Percentiles rank a stretch among this genome's conserved stretches.
Evolutionary conservation across 495 filamentous ascomycete genomes (phyloP).

Genomic region (Oleoguttula mirabilis): DNA sequence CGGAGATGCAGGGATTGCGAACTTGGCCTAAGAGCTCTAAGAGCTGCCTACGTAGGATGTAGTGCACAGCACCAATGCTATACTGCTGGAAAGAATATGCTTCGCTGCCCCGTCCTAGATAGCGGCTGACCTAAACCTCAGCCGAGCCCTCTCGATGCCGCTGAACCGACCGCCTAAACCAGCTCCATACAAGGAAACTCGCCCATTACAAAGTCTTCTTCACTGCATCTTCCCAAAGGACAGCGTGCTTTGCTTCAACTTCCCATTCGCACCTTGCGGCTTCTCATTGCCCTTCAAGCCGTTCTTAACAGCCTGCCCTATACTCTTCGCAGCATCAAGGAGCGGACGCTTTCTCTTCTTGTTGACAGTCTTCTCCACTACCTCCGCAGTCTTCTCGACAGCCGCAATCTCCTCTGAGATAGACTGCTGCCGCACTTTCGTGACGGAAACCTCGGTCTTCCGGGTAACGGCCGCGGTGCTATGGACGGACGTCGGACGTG

Average conservation of each 20-base stretch:
- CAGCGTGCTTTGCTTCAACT: slow-evolving; percentile 18
- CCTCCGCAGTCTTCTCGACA: background rate
- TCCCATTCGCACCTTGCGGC: background rate
- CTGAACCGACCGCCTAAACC: too few species aligned
- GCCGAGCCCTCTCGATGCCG: too few species aligned
- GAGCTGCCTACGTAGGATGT: too few species aligned
- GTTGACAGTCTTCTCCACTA: background rate
- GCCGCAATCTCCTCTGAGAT: background rate
- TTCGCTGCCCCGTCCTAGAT: too few species aligned
- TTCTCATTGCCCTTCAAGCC: slow-evolving; percentile 2
- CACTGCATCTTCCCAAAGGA: slow-evolving; percentile 10
- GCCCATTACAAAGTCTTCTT: too few species aligned
- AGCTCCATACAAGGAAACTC: too few species aligned
- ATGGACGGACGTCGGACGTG: slow-evolving; percentile 1
- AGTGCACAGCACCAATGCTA: too few species aligned
- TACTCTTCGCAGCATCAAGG: slow-evolving; percentile 8
- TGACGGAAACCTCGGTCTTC: slow-evolving; percentile 10
- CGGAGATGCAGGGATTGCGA: too few species aligned
- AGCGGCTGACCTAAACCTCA: too few species aligned
- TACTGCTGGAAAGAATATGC: too few species aligned
- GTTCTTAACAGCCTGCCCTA: slow-evolving; percentile 13
- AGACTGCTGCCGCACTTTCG: slow-evolving; percentile 1
- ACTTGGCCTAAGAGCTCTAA: too few species aligned
- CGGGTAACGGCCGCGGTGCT: slow-evolving; percentile 6
- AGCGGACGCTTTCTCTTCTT: background rate